Evolutionary conservation across 768 basidiomycete genomes (phyloP).

Genomic region (Leucocoprinus sp.): DNA sequence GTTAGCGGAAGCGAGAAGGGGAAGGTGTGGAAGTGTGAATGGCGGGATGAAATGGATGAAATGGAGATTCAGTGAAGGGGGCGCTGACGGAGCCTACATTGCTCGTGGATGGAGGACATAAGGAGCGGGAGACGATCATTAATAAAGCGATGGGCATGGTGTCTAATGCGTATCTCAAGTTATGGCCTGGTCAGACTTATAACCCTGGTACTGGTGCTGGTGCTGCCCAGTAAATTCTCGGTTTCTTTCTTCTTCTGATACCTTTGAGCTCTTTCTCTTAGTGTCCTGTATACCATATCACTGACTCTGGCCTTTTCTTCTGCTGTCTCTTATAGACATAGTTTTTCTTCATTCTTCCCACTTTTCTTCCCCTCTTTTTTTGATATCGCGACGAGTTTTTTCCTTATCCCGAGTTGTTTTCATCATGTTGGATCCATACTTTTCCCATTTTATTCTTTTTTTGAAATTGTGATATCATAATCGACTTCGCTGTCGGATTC

Average conservation of each 20-base stretch:
- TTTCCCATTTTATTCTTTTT: background rate
- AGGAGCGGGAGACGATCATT: slow-evolving; percentile 28
- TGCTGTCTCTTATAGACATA: background rate
- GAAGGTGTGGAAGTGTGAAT: background rate
- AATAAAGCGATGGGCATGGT: slow-evolving; percentile 69
- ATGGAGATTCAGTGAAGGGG: slow-evolving; percentile 10
- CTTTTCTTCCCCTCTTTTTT: background rate
- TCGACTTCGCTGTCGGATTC: background rate
- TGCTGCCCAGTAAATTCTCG: background rate
- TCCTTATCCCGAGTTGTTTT: too few species aligned
- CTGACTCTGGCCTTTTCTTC: background rate
- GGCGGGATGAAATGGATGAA: background rate
- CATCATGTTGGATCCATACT: too few species aligned
- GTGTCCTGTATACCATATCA: too few species aligned
- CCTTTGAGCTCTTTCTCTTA: background rate
- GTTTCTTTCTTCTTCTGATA: background rate
- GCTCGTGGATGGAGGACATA: slow-evolving; percentile 12
- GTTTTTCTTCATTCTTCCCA: background rate
- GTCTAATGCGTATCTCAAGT: slow-evolving; percentile 65
- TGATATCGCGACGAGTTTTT: too few species aligned
- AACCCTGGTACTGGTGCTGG: background rate
- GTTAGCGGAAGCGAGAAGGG: slow-evolving; percentile 6
- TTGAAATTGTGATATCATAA: background rate
- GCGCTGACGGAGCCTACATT: slow-evolving; percentile 12
- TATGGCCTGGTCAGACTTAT: slow-evolving; percentile 23